Conservation (phyloP, 176 grass and related monocot genomes). For the Tillandsia leiboldiana region DNA sequence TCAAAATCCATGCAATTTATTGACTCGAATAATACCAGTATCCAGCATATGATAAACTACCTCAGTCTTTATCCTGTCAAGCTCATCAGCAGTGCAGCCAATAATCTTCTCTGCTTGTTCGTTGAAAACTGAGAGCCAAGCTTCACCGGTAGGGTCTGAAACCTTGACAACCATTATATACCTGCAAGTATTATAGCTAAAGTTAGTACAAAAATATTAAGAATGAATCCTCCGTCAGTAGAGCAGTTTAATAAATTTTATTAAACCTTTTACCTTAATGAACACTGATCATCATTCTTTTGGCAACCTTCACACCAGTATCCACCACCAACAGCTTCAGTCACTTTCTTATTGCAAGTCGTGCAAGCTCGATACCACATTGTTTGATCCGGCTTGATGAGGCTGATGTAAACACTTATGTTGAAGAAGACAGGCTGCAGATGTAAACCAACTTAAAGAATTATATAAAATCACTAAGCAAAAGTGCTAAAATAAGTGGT, state of each 20-base stretch:
- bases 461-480: neutral
- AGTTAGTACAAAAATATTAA: constrained; percentile 4
- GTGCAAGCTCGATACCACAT: constrained; percentile 98
- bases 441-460: neutral
- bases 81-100: constrained; percentile 80
- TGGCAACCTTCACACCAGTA: constrained; percentile 92
- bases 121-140: constrained; percentile 87
- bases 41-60: constrained; percentile 20
- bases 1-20: neutral
- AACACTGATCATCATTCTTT: constrained; percentile 60
- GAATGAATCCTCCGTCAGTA: neutral
- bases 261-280: constrained; percentile 45
- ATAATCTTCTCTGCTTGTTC: constrained; percentile 88
- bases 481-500: neutral
- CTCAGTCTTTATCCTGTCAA: constrained; percentile 74
- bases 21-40: neutral
- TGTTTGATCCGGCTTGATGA: constrained; percentile 75
- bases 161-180: constrained; percentile 89
- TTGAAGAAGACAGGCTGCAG: constrained; percentile 73
- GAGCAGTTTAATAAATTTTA: neutral
- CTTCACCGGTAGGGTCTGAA: constrained; percentile 77
- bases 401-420: constrained; percentile 54
- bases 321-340: constrained; percentile 55
- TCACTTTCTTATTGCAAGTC: constrained; percentile 93
- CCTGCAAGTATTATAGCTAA: constrained; percentile 30